Percentiles rank a stretch among this genome's conserved stretches.
phyloP scores from a whole-genome alignment of 768 basidiomycete genomes.

The Daedaleopsis sinensis region DNA sequence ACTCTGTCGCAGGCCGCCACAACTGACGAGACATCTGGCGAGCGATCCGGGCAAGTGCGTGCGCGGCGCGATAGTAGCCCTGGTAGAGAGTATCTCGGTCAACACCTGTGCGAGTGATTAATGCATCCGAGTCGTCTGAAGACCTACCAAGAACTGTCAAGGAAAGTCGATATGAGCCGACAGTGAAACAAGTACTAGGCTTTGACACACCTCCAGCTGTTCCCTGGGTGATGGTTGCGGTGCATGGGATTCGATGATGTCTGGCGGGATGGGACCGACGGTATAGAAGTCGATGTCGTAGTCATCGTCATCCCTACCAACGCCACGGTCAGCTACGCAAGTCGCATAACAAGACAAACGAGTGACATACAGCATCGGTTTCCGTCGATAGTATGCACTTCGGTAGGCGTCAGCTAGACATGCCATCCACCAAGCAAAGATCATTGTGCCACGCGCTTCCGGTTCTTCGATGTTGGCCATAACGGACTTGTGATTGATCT shows the following conservation, averaged over 20 bases:
- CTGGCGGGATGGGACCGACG: conserved; percentile 56
- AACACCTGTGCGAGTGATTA: conserved; percentile 14
- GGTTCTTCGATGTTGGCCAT: conserved; percentile 73
- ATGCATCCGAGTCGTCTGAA: conserved; percentile 8
- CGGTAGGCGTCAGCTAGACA: conserved; percentile 84
- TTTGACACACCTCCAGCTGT: conserved; percentile 65
- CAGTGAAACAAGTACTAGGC: not conserved
- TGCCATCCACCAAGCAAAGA: conserved; percentile 95
- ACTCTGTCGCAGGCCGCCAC: conserved; percentile 78
- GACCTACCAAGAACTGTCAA: conserved; percentile 67
- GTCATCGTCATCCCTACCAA: conserved; percentile 75
- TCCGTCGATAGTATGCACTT: conserved; percentile 81
- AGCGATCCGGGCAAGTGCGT: conserved; percentile 81
- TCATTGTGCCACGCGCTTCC: conserved; percentile 81
- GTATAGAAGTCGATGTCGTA: conserved; percentile 91
- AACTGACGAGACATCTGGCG: conserved; percentile 81
- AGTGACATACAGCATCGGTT: conserved; percentile 66
- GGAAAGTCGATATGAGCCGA: conserved; percentile 6
- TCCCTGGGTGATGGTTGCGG: conserved; percentile 68
- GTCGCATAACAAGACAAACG: not conserved
- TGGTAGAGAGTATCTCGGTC: conserved; percentile 33
- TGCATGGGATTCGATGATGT: conserved; percentile 30
- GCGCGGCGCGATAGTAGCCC: conserved; percentile 85
- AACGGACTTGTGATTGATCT: conserved; percentile 87
- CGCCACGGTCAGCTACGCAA: not conserved